Base-by-base conservation (phyloP, 441 rosid genomes). In the Raphanus hybrid region DNA sequence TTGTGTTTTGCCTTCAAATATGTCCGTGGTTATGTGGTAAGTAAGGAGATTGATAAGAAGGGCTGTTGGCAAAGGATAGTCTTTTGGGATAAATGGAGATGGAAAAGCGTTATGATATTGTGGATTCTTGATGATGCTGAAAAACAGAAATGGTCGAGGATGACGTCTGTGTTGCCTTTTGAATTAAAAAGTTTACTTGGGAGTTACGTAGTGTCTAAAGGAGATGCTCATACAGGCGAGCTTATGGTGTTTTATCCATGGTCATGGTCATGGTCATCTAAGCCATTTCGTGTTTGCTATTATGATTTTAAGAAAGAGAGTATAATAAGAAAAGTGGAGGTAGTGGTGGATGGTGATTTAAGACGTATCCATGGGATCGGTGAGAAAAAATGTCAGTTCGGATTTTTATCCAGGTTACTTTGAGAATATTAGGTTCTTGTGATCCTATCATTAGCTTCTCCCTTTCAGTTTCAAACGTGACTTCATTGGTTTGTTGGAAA, bases 121-220 rank as follows among this genome's bases (percentile, higher is more conserved):
- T 70, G 66, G 74, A 59, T 59, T 70, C 20, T 37, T 8, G 74
- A 69, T 15, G 72, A 52, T 69, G 48, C 32, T 69, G 63, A 69
- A 32, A 69, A 54, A 5, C 63, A 34, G 0, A 7, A 70, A 5
- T 37, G 39, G 66, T 70, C 57, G 37, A 41, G 16, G 1, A 23
- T 39, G 54, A 37, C 14, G 20, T 39, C 43, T 39, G 43, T 39
- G 3, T 39, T 39, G 43, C 43, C 43, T 4, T 29, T 5, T 29
- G 34, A 29, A 29, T 29, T 5, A 8, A 39, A 39, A 35, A 2
- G 43, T 8, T 20, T 37, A 20, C 37, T 20, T 35, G 74, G 37
- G 9, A 0, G 9, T 35, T 2, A 12, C 64, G 37, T 2, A 11
- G 9, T 10, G 8, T 8, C 23, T 41, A n/a, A 37, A 27, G 35